Conservation (phyloP, 768 basidiomycete genomes). For the Strobilomyces dryophilus region DNA sequence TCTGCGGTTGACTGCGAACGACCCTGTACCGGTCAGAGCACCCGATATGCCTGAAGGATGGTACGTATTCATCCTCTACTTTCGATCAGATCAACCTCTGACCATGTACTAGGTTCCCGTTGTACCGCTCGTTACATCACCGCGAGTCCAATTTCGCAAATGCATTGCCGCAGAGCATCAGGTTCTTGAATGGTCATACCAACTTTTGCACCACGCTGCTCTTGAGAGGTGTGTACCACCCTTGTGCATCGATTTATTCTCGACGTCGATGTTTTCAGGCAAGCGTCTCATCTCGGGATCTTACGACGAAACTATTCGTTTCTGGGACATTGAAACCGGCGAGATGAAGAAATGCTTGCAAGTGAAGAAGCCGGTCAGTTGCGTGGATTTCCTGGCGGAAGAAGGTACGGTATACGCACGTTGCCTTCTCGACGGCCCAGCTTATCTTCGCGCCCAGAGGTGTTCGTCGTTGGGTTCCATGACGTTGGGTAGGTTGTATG, state of each 20-base stretch:
- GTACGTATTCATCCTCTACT: slow-evolving; percentile 36
- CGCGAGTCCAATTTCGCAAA: slow-evolving; percentile 81
- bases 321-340: slow-evolving; percentile 79
- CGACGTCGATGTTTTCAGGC: slow-evolving; percentile 33
- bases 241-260: not conserved
- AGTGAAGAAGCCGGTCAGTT: slow-evolving; percentile 88
- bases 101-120: slow-evolving; percentile 42
- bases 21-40: slow-evolving; percentile 61
- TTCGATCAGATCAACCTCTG: not conserved
- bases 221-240: slow-evolving; percentile 42
- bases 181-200: slow-evolving; percentile 80
- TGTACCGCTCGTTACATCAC: slow-evolving; percentile 80
- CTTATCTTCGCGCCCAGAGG: slow-evolving; percentile 45
- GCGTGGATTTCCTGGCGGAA: slow-evolving; percentile 80
- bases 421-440: not conserved
- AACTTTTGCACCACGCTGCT: slow-evolving; percentile 84
- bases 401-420: slow-evolving; percentile 49
- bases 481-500: slow-evolving; percentile 71
- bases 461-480: slow-evolving; percentile 90
- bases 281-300: slow-evolving; percentile 85
- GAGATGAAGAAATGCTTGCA: slow-evolving; percentile 70
- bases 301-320: slow-evolving; percentile 88
- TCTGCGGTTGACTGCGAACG: slow-evolving; percentile 63
- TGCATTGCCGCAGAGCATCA: slow-evolving; percentile 69
- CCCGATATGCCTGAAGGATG: slow-evolving; percentile 69